Base-by-base conservation (phyloP, 2,329 filamentous ascomycete species). In the Alternaria sp. region DNA sequence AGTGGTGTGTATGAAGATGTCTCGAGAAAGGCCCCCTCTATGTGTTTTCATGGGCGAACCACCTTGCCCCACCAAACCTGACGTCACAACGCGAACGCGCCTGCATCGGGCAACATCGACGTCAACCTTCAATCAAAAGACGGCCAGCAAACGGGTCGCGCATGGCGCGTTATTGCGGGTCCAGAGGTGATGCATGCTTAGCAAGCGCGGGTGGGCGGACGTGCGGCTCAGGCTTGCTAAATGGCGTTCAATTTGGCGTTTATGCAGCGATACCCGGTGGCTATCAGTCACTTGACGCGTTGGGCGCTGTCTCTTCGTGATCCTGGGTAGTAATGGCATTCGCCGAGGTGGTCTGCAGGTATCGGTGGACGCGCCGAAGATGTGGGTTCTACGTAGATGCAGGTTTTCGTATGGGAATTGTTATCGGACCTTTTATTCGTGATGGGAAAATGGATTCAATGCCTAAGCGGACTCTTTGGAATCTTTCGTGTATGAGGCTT, bases 31-130 rank as follows among this genome's bases (percentile, higher is more conserved):
- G 25, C 36, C 57, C 45, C 45, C 50, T 60, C 45, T 56, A 45
- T 47, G 50, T 59, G 57, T 63, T 63, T 60, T 63, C 57, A 63
- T 62, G 36, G 43, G 59, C 45, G 47, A 60, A 47, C 36, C 36
- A 30, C 52, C n/a, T 66, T 66, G 72, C 69, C 72, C 70, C 72
- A 70, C 60, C 44, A 54, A 10, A 7, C 70, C 64, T 64, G 67
- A 74, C 72, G 71, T 74, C 72, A 74, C 69, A 63, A 23, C 30
- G 55, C 44, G 45, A 57, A 50, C 55, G 45, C 45, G 54, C 49
- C 52, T 32, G 62, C 51, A 72, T 75, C 63, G 67, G 70, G 66
- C 59, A 62, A 59, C 62, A 66, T 54, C 70, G 66, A 74, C 73
- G 72, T 75, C 72, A 75, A 71, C 61, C 40, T 51, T 62, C 49